Evolutionary conservation across 306 rosid species (phyloP), one percentile per base, ranked within the genome.

Genomic region (Citrullus mucosospermus): DNA sequence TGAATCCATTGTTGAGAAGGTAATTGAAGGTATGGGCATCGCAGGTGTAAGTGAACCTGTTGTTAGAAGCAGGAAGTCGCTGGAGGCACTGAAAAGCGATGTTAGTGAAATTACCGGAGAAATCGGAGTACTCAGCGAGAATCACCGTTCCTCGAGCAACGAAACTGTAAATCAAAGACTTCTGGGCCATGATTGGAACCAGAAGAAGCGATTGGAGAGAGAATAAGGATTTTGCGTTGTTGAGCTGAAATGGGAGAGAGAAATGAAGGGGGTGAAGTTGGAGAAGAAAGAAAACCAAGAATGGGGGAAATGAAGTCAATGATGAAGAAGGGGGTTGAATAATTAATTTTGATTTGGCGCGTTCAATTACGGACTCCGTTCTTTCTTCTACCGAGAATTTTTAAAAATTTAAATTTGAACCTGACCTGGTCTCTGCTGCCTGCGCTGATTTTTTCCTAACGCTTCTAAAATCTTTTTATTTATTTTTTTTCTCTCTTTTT

Each of bases 91-190:
- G 60, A 46, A 50, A 39, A 7, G 80, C 80, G 44, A 78, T 62
- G 32, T 16, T 61, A 13, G 32, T 44, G 36, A 78, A 78, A 32
- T 61, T 78, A 4, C 74, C 80, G 1, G 80, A 41, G 41, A 77
- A 60, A 8, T 77, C 80, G 1, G 72, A 22, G 43, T 58, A 28
- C 25, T 77, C 80, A 3, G 80, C 80, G 30, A 77, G 55, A 66
- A 77, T 77, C 80, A 60, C 72, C 58, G 80, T 77, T 25, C 80
- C 80, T 58, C 80, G 43, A 60, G 80, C 80, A 6, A 77, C 80
- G 57, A 60, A 77, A 20, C 80, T 77, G 57, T 77, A 77, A 34
- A 77, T 60, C 58, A 77, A 46, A 60, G 72, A 58, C 16, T 16
- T 34, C 44, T 60, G 80, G 9, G 71, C 59, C 80, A 77, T 54